These are phyloP conservation scores for Bremia lactucae DNA, from an alignment of 352 stramenopile genomes.

Conservation along the genomic window DNA sequence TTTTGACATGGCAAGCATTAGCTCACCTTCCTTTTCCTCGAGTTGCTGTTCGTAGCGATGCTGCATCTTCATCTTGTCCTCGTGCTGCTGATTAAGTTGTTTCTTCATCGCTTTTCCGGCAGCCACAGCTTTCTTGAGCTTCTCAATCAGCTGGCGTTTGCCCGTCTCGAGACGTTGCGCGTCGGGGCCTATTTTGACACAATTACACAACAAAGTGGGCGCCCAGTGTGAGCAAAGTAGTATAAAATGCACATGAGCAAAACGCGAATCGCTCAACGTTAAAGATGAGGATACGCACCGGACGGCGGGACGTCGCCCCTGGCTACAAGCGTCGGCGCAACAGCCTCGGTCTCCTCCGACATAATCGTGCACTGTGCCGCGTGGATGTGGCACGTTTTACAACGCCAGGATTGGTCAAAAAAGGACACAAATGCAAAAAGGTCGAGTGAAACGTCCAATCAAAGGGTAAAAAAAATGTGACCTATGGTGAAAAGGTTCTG, in stretches of 20 bases:
- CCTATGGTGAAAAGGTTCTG: too few species aligned
- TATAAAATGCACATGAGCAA: constrained; percentile 9
- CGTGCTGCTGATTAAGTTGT: constrained; percentile 50
- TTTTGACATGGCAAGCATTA: constrained; percentile 33
- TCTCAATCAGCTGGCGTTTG: constrained; percentile 67
- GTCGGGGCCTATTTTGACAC: constrained; percentile 3
- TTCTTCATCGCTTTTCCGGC: constrained; percentile 64
- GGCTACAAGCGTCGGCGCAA: background rate
- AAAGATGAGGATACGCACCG: constrained; percentile 9
- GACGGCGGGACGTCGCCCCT: constrained; percentile 1
- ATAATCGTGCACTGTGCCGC: constrained; percentile 20
- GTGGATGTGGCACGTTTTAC: constrained; percentile 5
- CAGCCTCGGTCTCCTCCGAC: constrained; percentile 16
- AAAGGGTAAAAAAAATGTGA: too few species aligned
- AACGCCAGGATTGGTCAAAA: constrained; percentile 13
- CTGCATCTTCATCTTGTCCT: constrained; percentile 29
- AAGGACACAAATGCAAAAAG: too few species aligned
- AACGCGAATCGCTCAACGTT: constrained; percentile 2
- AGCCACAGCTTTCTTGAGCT: constrained; percentile 61
- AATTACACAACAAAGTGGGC: constrained; percentile 12
- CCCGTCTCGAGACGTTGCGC: constrained; percentile 42
- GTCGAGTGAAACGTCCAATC: too few species aligned
- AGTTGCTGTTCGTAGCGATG: constrained; percentile 23
- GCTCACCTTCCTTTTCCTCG: constrained; percentile 38
- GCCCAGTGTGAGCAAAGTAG: constrained; percentile 8